phyloP scores from a whole-genome alignment of 2,329 filamentous ascomycete genomes.

The Fusarium redolens region DNA sequence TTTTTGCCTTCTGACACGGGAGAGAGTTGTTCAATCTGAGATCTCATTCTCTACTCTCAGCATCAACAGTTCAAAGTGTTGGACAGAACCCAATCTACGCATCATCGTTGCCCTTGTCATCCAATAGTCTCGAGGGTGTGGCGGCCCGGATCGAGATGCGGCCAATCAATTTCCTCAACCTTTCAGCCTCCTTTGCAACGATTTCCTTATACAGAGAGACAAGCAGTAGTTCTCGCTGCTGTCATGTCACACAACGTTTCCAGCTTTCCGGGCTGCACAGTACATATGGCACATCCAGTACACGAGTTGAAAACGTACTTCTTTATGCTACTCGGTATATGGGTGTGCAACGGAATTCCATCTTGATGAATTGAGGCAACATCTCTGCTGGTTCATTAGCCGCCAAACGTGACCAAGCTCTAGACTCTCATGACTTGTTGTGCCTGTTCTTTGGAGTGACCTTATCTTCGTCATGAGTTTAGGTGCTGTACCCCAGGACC shows the following conservation, averaged over 20 bases:
- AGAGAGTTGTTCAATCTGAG: not conserved
- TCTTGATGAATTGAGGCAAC: not conserved
- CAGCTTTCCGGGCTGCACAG: conserved; percentile 2
- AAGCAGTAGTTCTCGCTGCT: not conserved
- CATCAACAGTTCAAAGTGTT: conserved; percentile 1
- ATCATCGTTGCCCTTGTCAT: conserved; percentile 26
- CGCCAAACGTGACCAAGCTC: not conserved
- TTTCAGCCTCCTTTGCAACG: conserved; percentile 4
- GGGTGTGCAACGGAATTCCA: not conserved
- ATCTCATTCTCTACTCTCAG: conserved; percentile 3
- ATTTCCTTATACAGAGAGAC: not conserved
- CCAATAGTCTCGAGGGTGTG: conserved; percentile 31
- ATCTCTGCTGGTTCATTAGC: conserved; percentile 5
- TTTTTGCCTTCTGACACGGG: not conserved
- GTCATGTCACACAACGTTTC: conserved; percentile 13
- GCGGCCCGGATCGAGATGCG: conserved; percentile 40
- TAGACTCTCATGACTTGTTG: not conserved
- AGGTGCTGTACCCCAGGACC: not conserved
- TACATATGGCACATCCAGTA: not conserved
- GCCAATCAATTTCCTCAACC: not conserved
- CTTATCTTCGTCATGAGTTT: not conserved
- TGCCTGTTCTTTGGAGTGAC: conserved; percentile 13
- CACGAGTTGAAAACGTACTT: not conserved
- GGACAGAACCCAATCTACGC: conserved; percentile 36
- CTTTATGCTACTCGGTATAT: not conserved